These are phyloP conservation scores for Aspergillus sclerotioniger DNA, from an alignment of 495 filamentous ascomycete species.

Conservation along the genomic window DNA sequence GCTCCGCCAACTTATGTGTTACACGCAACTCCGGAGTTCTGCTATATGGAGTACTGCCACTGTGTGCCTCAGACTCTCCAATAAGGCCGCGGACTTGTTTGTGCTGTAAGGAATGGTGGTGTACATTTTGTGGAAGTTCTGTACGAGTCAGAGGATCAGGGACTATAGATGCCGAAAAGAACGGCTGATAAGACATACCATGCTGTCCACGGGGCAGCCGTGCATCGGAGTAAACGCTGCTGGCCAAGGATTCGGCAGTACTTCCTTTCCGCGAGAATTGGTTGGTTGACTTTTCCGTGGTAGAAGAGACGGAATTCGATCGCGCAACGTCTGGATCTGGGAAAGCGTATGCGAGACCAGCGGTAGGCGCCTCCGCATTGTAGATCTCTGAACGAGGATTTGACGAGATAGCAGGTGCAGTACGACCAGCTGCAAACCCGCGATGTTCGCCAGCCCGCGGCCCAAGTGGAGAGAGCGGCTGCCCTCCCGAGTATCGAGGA, in stretches of 20 bases:
- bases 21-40: constrained; percentile 92
- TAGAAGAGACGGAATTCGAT: constrained; percentile 53
- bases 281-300: constrained; percentile 47
- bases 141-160: constrained; percentile 11
- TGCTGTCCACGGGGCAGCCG: constrained; percentile 70
- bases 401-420: constrained; percentile 73
- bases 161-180: background rate
- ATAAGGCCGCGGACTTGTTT: constrained; percentile 67
- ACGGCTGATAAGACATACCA: constrained; percentile 31
- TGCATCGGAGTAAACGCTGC: constrained; percentile 72
- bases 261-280: constrained; percentile 66
- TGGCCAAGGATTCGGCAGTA: constrained; percentile 68
- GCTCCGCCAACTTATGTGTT: constrained; percentile 93
- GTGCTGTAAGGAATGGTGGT: constrained; percentile 76
- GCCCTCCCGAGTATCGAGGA: constrained; percentile 45
- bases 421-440: constrained; percentile 53
- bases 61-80: constrained; percentile 53
- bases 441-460: constrained; percentile 53
- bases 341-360: constrained; percentile 80
- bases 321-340: constrained; percentile 68
- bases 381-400: constrained; percentile 76
- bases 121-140: constrained; percentile 53
- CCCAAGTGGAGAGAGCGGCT: constrained; percentile 47
- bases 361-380: constrained; percentile 75
- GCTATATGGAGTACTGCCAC: constrained; percentile 76